A percentile compares a stretch with the other conserved stretches of the same genome.
Evolutionary conservation across 1,139 yeast genomes (phyloP).

Genomic region (Suhomyces bolitotheri): DNA sequence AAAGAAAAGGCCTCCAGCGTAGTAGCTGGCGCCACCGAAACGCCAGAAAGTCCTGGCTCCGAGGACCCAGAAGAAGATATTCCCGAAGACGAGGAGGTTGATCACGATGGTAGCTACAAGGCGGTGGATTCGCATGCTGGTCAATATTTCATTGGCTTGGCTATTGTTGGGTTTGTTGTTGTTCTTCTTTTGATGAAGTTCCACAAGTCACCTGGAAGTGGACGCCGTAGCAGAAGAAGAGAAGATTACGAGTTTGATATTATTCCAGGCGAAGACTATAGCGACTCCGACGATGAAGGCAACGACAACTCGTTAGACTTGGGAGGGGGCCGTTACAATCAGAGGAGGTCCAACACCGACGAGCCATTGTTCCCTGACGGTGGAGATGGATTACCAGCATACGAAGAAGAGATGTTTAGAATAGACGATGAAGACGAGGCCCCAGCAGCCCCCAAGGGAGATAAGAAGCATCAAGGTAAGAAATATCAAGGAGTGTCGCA

Average conservation of each 20-base stretch:
- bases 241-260: constrained; percentile 80
- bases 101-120: constrained; percentile 24
- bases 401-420: constrained; percentile 45
- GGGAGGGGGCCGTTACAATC: constrained; percentile 12
- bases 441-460: neutral
- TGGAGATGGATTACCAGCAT: constrained; percentile 30
- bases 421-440: constrained; percentile 43
- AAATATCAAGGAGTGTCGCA: constrained; percentile 7
- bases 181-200: constrained; percentile 54
- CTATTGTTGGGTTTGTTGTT: constrained; percentile 59
- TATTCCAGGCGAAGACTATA: constrained; percentile 65
- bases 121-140: constrained; percentile 42
- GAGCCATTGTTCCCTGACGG: constrained; percentile 14
- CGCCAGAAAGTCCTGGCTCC: neutral
- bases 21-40: neutral
- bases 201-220: constrained; percentile 50
- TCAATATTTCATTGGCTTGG: constrained; percentile 59
- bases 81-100: constrained; percentile 18
- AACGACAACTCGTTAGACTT: constrained; percentile 21
- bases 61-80: constrained; percentile 9
- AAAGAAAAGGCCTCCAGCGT: neutral
- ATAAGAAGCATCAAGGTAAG: constrained; percentile 6
- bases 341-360: constrained; percentile 5
- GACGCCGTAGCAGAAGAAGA: constrained; percentile 58
- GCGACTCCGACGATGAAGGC: constrained; percentile 23